Base-by-base conservation (phyloP, 441 rosid species). In the Rhodomyrtus psidioides region DNA sequence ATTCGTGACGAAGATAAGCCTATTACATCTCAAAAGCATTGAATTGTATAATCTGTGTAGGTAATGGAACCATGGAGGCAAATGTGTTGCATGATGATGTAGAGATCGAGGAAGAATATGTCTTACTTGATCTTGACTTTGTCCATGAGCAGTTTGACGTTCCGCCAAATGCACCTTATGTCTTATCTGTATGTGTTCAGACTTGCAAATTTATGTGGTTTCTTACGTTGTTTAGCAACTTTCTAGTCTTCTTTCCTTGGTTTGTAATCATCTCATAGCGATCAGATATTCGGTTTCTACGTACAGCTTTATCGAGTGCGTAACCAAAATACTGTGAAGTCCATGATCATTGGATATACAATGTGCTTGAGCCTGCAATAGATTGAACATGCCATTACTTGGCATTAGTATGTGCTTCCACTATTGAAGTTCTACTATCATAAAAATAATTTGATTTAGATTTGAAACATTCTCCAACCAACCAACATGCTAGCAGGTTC, bases 41-140 rank as follows among this genome's bases (percentile, higher is more conserved):
- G 75, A 60, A 17, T 17, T 17, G 24, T 30, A 39, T 30, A 17
- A 62, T 62, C 75, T 30, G 23, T 21, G 49, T 19, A 70, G 79
- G 79, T 39, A 42, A 10, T 87, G 58, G 87, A 83, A 26, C 53
- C 12, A 92, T 93, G 94, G 94, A 91, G 79, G 89, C 89, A 70
- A 88, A 85, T 82, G 82, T 62, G 81, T 84, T 51, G 82, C 83
- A 9, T 28, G 83, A 62, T 83, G 85, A 17, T 62, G 89, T 82
- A 42, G 86, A 27, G 58, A 60, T 70, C 75, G 88, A 91, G 70
- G 94, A 89, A 88, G 96, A 93, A 83, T 92, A 88, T 83, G 87
- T 92, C 34, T 83, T 94, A 81, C 92, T 94, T 70, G 95, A 94
- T 89, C 91, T 94, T 28, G 93, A 92, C 82, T 89, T 84, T 49